Evolutionary conservation across 2,329 filamentous ascomycete species (phyloP), one percentile per base, ranked within the genome.

Genomic region (Colletotrichum plurivorum): DNA sequence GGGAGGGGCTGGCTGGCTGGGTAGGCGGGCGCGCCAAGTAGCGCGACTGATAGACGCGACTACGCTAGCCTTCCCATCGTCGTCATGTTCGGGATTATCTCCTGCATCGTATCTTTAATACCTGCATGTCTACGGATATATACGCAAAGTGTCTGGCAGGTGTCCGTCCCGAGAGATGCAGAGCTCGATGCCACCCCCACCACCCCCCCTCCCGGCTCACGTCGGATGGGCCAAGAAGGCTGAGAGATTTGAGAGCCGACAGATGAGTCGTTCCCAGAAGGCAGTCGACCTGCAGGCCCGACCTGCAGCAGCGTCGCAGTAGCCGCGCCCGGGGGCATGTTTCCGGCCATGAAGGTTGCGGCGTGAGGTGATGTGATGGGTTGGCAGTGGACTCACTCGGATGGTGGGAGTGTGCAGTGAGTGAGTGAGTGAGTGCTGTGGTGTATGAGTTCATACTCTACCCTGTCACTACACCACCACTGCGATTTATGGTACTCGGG

Each of bases 21-120:
- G 48, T 51, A 71, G 31, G 45, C 22, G 51, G 49, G 43, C 63
- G 63, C 57, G 63, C 27, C 48, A 51, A 20, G 56, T 51, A 55
- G 63, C 49, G 57, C n/a, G 57, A 25, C 51, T 39, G 49, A 67
- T 67, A 62, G 57, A 62, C 57, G 51, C 63, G 51, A 46, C 31
- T 36, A 10, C 31, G 31, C 31, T 36, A 36, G 31, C 31, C 31
- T 36, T 10, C 31, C 8, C 31, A 9, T 36, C 31, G 31, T 36
- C 31, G 31, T 36, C 31, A 36, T 36, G 31, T 36, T 10, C 10
- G 31, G 31, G 22, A 25, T 25, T 25, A 4, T 36, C 31, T 36
- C 31, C 31, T 36, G 31, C 31, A 43, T 52, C 46, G 36, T 53
- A 27, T 53, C 22, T 20, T 51, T n/a, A 51, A 25, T 51, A 10